phyloP scores from a whole-genome alignment of 2,329 filamentous ascomycete genomes.

The Talaromyces sp. region DNA sequence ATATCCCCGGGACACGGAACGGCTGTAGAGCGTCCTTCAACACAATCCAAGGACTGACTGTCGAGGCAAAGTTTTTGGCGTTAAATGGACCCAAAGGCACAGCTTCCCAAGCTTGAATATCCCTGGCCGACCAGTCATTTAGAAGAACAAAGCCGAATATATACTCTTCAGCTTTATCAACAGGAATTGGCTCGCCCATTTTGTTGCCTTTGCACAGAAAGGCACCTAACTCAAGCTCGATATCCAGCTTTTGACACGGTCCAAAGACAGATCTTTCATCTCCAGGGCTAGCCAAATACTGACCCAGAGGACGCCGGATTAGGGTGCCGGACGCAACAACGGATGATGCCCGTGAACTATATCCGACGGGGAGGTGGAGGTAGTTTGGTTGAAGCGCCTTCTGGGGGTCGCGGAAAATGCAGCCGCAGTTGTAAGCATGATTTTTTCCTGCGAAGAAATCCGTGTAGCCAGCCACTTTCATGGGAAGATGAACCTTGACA shows the following conservation, averaged over 20 bases:
- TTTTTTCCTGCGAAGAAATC: not conserved
- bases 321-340: not conserved
- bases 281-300: not conserved
- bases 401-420: not conserved
- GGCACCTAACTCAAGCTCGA: not conserved
- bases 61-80: not conserved
- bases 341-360: not conserved
- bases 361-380: not conserved
- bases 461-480: not conserved
- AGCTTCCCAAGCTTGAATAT: not conserved
- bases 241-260: not conserved
- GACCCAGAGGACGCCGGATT: not conserved
- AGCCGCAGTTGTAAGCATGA: not conserved
- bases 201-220: not conserved
- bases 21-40: not conserved
- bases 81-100: not conserved
- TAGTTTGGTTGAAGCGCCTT: not conserved
- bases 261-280: not conserved
- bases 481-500: not conserved
- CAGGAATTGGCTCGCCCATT: not conserved
- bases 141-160: slow-evolving; percentile 1
- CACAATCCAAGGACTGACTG: not conserved
- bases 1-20: not conserved
- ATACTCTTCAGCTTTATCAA: not conserved
- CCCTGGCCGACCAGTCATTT: slow-evolving; percentile 1